Conservation (phyloP, 306 rosid species). For the Calophaca sinica region DNA sequence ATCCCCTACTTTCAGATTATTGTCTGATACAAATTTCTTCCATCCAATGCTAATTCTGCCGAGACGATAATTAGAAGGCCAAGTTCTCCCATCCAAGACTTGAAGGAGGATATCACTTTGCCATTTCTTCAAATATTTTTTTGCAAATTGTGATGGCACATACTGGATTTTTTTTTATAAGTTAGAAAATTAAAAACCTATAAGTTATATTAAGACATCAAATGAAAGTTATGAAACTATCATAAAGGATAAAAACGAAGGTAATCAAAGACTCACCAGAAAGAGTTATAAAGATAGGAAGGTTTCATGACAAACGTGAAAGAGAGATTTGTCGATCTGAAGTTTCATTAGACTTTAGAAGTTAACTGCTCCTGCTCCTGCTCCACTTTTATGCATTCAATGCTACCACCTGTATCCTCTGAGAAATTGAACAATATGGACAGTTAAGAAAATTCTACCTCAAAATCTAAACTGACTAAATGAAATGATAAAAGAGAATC, state of each 20-base stretch:
- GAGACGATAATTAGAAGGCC: background rate
- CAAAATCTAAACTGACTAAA: background rate
- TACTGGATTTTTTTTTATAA: background rate
- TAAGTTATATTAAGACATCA: too few species aligned
- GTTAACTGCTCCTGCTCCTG: background rate
- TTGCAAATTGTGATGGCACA: background rate
- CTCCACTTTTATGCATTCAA: slow-evolving; percentile 2
- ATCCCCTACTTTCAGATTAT: slow-evolving; percentile 40
- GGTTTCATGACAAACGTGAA: background rate
- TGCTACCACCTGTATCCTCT: background rate
- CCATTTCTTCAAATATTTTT: background rate
- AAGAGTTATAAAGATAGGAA: background rate
- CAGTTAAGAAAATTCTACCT: background rate
- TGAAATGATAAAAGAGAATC: background rate
- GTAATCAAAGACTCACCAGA: too few species aligned
- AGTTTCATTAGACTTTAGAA: background rate
- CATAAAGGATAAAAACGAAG: background rate
- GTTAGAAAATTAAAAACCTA: too few species aligned
- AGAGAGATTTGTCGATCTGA: background rate
- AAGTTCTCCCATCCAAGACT: slow-evolving; percentile 1
- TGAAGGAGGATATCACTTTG: background rate
- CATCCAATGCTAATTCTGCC: slow-evolving; percentile 40
- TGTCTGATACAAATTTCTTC: slow-evolving; percentile 45
- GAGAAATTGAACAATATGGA: too few species aligned
- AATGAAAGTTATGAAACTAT: too few species aligned